A percentile compares a stretch with the other conserved stretches of the same genome.
Conservation (phyloP, 306 rosid genomes). For the Comarum palustre region DNA sequence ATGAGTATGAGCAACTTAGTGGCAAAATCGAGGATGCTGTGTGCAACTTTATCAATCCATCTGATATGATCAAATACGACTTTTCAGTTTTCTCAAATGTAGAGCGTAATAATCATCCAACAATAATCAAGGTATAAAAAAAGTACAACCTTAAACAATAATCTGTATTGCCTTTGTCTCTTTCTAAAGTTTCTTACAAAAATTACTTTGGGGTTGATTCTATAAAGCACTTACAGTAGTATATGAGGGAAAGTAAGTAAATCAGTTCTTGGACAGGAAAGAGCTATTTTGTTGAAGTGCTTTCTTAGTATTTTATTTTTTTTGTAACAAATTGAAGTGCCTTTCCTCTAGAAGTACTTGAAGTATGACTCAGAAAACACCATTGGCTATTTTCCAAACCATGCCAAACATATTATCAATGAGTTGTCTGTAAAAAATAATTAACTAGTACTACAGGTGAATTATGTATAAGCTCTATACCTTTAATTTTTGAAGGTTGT, state of each 20-base stretch:
- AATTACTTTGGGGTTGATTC: not conserved
- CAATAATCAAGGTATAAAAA: slow-evolving; percentile 53
- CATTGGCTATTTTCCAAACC: not conserved
- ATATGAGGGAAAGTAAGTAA: not conserved
- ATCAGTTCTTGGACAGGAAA: not conserved
- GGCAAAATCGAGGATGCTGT: slow-evolving; percentile 36
- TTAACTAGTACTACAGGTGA: not conserved
- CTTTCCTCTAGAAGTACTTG: not conserved
- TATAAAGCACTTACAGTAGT: not conserved
- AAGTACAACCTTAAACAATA: not conserved
- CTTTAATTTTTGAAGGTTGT: slow-evolving; percentile 37
- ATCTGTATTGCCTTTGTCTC: not conserved
- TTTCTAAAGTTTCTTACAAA: not conserved
- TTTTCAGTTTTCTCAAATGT: slow-evolving; percentile 36
- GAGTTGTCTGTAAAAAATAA: not conserved
- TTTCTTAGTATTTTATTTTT: not conserved
- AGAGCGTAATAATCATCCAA: slow-evolving; percentile 38
- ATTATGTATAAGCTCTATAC: not conserved
- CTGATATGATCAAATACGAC: slow-evolving; percentile 17
- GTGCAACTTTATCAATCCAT: slow-evolving; percentile 13
- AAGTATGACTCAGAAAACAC: not conserved
- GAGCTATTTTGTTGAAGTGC: not conserved
- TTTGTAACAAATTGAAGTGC: not conserved
- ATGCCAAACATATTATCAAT: not conserved
- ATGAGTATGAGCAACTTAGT: slow-evolving; percentile 43